Evolutionary conservation across 2,329 filamentous ascomycete species (phyloP).

Genomic region (Colletotrichum sp.): DNA sequence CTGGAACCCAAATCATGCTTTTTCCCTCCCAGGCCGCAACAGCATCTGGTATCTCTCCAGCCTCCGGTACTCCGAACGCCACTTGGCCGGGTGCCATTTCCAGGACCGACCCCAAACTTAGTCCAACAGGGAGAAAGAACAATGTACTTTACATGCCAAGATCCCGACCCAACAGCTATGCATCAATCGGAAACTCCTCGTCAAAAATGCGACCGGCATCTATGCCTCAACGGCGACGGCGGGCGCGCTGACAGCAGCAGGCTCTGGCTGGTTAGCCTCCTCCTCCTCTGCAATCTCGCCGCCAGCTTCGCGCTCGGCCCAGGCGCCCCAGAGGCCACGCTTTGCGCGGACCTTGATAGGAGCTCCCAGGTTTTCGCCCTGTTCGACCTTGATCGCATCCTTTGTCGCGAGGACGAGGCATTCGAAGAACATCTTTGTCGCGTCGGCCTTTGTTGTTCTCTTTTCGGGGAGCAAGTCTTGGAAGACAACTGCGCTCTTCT

Average conservation of each 20-base stretch:
- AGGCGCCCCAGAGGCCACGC: conserved; percentile 94
- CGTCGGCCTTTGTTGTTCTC: conserved; percentile 83
- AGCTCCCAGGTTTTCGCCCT: conserved; percentile 77
- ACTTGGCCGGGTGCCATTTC: conserved; percentile 22
- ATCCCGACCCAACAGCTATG: conserved; percentile 18
- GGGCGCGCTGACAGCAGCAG: conserved; percentile 25
- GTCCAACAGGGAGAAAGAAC: conserved; percentile 22
- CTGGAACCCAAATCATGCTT: conserved; percentile 18
- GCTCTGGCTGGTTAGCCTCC: conserved; percentile 41
- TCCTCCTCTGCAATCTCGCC: conserved; percentile 63
- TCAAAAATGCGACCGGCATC: not conserved
- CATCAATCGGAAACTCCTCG: conserved; percentile 16
- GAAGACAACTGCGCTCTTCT: conserved; percentile 81
- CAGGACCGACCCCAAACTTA: conserved; percentile 11
- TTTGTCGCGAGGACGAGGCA: conserved; percentile 95
- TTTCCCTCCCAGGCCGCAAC: conserved; percentile 19
- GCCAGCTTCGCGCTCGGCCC: conserved; percentile 81
- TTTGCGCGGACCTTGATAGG: conserved; percentile 87
- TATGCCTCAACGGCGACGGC: conserved; percentile 43
- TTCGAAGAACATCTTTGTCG: conserved; percentile 99
- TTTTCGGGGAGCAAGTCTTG: conserved; percentile 87
- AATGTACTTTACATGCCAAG: conserved; percentile 19
- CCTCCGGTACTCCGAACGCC: conserved; percentile 25
- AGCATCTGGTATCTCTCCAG: conserved; percentile 25
- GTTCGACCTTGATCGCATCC: conserved; percentile 96